Conservation (phyloP, 192 early-diverging fungal genomes). For the Entomortierella lignicola region DNA sequence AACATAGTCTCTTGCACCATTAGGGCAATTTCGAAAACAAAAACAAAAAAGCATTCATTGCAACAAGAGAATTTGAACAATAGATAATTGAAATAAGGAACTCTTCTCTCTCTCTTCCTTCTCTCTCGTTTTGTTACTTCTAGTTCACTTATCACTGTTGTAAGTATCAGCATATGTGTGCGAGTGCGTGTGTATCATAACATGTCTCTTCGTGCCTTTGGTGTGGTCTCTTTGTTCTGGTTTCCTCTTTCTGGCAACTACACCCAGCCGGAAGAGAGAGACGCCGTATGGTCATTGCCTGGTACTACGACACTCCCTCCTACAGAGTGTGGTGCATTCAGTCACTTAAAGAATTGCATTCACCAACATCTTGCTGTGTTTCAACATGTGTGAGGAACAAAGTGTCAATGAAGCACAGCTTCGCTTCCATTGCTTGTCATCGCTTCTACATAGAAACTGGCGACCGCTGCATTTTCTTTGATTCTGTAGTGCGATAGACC, state of each 20-base stretch:
- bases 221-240: no score
- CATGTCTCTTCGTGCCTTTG: no score
- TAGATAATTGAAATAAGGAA: neutral
- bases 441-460: no score
- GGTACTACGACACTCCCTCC: no score
- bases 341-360: neutral
- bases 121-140: no score
- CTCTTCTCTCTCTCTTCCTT: neutral
- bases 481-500: no score
- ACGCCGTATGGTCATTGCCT: no score
- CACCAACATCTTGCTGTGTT: neutral
- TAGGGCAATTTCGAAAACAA: neutral
- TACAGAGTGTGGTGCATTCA: no score
- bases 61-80: constrained; percentile 1
- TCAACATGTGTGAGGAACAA: neutral
- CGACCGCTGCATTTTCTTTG: no score
- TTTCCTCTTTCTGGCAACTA: no score
- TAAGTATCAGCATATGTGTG: neutral
- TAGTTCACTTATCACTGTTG: neutral
- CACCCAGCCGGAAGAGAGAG: no score
- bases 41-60: neutral
- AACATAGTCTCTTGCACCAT: neutral
- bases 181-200: neutral
- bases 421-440: neutral
- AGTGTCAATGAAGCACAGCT: neutral